These are phyloP conservation scores for Obelidium mucronatum DNA, from an alignment of 192 early-diverging fungal genomes.

Conservation along the genomic window DNA sequence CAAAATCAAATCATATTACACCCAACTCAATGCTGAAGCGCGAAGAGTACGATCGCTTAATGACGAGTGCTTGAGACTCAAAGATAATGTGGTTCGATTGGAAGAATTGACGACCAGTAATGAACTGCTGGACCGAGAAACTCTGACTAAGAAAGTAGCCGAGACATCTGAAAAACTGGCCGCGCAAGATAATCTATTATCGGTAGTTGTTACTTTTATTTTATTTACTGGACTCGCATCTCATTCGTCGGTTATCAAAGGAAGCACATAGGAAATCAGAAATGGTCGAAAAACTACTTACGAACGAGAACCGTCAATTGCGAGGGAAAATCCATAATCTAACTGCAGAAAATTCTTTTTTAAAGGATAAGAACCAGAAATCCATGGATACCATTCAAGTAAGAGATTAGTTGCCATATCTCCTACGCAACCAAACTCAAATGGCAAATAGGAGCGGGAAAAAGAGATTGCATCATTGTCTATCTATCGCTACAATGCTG, in stretches of 20 bases:
- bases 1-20: conserved; percentile 59
- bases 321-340: conserved; percentile 53
- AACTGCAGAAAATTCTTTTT: conserved; percentile 50
- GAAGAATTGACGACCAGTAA: conserved; percentile 48
- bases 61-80: conserved; percentile 50
- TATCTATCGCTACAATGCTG: conserved; percentile 67
- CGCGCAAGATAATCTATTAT: conserved; percentile 32
- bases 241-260: conserved; percentile 28
- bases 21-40: conserved; percentile 48
- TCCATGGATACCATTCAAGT: conserved; percentile 54
- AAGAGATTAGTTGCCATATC: no score
- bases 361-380: conserved; percentile 45
- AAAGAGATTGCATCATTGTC: conserved; percentile 65
- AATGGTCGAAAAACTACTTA: conserved; percentile 58
- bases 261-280: conserved; percentile 49
- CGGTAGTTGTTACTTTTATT: conserved; percentile 19
- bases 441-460: conserved; percentile 59
- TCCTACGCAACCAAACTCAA: not conserved
- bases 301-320: conserved; percentile 55
- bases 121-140: conserved; percentile 45
- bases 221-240: conserved; percentile 2
- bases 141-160: conserved; percentile 39
- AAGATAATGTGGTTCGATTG: conserved; percentile 45
- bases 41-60: conserved; percentile 53
- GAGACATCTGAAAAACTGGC: conserved; percentile 23